Evolutionary conservation across 2,329 filamentous ascomycete genomes (phyloP).

Genomic region (Penicillium sp.): DNA sequence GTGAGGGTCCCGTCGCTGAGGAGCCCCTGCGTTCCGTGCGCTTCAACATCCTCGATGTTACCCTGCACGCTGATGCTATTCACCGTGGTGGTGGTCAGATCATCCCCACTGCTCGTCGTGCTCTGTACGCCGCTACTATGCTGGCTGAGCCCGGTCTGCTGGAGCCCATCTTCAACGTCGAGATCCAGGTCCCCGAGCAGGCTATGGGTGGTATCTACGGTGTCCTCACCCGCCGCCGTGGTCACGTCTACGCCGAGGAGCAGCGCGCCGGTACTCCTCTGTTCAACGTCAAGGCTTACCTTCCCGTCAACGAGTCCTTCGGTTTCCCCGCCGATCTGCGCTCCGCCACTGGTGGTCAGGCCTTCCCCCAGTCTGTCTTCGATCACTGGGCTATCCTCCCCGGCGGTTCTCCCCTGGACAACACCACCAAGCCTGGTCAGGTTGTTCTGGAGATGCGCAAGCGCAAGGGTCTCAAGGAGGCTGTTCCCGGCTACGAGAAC

Average conservation of each 20-base stretch:
- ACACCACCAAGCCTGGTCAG: conserved; percentile 77
- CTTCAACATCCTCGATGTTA: conserved; percentile 99
- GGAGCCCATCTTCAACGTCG: conserved; percentile 98
- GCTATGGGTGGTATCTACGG: conserved; percentile 99
- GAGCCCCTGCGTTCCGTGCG: conserved; percentile 96
- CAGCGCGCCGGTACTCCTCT: conserved; percentile 98
- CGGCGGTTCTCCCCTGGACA: conserved; percentile 88
- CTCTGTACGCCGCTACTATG: conserved; percentile 89
- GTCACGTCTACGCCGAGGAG: conserved; percentile 98
- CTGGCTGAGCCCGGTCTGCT: conserved; percentile 89
- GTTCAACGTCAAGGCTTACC: conserved; percentile 98
- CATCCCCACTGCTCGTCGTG: conserved; percentile 97
- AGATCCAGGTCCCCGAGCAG: conserved; percentile 97
- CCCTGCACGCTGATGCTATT: conserved; percentile 98
- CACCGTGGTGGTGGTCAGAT: conserved; percentile 99
- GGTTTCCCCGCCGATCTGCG: conserved; percentile 99
- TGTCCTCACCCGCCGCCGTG: conserved; percentile 95
- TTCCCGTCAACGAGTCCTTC: conserved; percentile 96
- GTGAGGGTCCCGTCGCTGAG: conserved; percentile 96
- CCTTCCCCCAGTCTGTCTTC: conserved; percentile 98
- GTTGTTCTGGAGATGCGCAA: conserved; percentile 91
- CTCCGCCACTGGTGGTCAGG: conserved; percentile 90
- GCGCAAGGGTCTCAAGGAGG: conserved; percentile 99
- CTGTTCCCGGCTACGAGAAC: conserved; percentile 91
- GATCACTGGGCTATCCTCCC: conserved; percentile 98